Base-by-base conservation (phyloP, 2,329 filamentous ascomycete genomes). In the Tolypocladium tropicale region DNA sequence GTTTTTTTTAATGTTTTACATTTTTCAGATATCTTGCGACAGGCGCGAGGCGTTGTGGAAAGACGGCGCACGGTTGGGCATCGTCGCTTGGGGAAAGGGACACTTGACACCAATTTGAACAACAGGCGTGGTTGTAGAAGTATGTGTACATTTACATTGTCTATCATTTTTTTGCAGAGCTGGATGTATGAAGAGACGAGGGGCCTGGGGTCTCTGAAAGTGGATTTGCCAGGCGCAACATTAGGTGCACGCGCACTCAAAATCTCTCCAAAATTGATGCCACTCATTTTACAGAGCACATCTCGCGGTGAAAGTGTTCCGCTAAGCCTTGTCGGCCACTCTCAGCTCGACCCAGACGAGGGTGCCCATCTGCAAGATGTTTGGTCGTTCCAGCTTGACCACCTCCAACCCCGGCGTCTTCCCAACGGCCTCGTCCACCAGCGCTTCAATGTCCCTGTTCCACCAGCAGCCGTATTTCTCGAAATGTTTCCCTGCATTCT, bases 381-480 rank as follows among this genome's bases (percentile, higher is more conserved):
- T 75, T 3, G 81, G 81, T 53, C 78, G 74, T 60, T 79, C 71
- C 25, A 85, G 65, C 59, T 73, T 70, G 48, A 85, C 75, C 43
- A 86, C 70, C 65, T 84, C 78, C 53, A 86, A 70, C 2, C 81
- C 81, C 0, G 79, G 79, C 4, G 79, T 72, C 53, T 65, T 65
- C 53, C 62, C 59, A 23, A 71, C 71, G 33, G 81, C 82, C 58
- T 77, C 73, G 54, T 74, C 69, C 10, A 85, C 76, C 33, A 85
- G 73, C 36, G 64, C 69, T 62, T 79, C 77, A 57, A 86, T 78
- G 63, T 86, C 83, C 54, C 83, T 73, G 69, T 86, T 86, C 82
- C 82, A 86, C 83, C 83, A 86, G 70, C 83, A 86, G 3, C 83
- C 83, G 63, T 81, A 86, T 62, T 78, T 76, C 25, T 73, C 70